Percentiles rank a stretch among this genome's conserved stretches.
Evolutionary conservation across 2,329 filamentous ascomycete genomes (phyloP).

Genomic region (Cucurbitaria berberidis): DNA sequence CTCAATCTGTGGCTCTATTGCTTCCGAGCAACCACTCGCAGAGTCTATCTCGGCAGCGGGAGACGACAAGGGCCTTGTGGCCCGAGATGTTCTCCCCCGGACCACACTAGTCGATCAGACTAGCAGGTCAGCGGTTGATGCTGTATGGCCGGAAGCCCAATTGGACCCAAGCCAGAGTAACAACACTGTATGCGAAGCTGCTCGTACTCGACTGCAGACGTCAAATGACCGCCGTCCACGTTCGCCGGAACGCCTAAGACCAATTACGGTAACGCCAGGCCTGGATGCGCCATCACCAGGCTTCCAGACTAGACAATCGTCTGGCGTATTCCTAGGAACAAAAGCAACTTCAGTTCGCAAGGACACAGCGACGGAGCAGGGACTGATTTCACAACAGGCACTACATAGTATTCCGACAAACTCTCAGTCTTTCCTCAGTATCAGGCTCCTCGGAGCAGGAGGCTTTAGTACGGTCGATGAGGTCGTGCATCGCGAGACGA

Average conservation of each 20-base stretch:
- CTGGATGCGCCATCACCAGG: neutral
- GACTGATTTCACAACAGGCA: neutral
- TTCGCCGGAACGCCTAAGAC: neutral
- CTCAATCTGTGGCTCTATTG: slow-evolving; percentile 5
- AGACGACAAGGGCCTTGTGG: slow-evolving; percentile 35
- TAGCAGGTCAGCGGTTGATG: neutral
- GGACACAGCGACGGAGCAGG: neutral
- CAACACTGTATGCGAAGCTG: too few species aligned
- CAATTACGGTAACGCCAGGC: neutral
- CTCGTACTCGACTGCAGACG: neutral
- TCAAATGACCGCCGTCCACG: neutral
- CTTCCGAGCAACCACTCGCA: slow-evolving; percentile 5
- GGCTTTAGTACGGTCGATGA: slow-evolving; percentile 49
- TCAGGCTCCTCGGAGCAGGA: slow-evolving; percentile 44
- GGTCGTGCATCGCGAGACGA: slow-evolving; percentile 44
- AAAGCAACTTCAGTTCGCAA: slow-evolving; percentile 1
- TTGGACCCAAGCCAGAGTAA: neutral
- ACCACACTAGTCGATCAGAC: slow-evolving; percentile 10
- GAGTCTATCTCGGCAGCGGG: slow-evolving; percentile 27
- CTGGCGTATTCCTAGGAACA: neutral
- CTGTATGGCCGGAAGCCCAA: neutral
- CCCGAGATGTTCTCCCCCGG: slow-evolving; percentile 43
- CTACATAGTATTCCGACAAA: slow-evolving; percentile 11
- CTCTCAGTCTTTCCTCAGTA: slow-evolving; percentile 40
- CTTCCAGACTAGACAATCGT: neutral